Base-by-base conservation (phyloP, 2,329 filamentous ascomycete species). In the Claviceps paspali region DNA sequence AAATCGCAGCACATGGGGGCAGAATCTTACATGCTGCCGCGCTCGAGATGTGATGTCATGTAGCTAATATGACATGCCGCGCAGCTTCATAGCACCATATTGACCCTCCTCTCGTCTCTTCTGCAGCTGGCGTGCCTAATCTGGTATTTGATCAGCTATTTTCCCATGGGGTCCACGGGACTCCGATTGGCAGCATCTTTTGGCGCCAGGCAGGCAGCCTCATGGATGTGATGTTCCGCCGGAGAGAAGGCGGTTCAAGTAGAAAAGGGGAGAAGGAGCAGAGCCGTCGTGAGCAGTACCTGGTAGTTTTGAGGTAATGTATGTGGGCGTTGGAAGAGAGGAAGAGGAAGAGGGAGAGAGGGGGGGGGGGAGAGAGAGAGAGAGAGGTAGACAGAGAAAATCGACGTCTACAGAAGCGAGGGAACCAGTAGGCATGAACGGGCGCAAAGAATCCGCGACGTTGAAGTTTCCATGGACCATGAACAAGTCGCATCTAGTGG, bases 71-170 rank as follows among this genome's bases (percentile, higher is more conserved):
- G 36, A 46, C 42, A 42, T 37, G 28, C 36, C 29, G 39, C 51
- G 12, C n/a, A 94, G 86, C 76, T 93, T 46, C 81, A 81, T 55
- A 88, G 71, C 54, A 86, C 82, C 29, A 62, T 92, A 43, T 73
- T 96, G 45, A 96, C 91, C 12, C 67, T 96, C 38, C 64, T 95
- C 45, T 82, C 86, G 17, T 78, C 84, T 43, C 69, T 95, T 42
- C 64, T 87, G 48, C 91, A 98, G 57, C 68, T 96, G 38, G 77
- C 79, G 37, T 82, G 81, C 44, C 66, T 96, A 45, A 46, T 84
- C 33, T 96, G 88, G 88, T 96, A 96, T 62, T 69, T 95, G 33
- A 78, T 96, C 58, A 93, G 84, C 61, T 98, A 98, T 60, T 96
- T 96, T 52, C 91, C 91, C 19, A 94, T 96, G 87, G 91, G 91